Conservation (phyloP, 805 yeast genomes). For the Starmerella sirachaensis region DNA sequence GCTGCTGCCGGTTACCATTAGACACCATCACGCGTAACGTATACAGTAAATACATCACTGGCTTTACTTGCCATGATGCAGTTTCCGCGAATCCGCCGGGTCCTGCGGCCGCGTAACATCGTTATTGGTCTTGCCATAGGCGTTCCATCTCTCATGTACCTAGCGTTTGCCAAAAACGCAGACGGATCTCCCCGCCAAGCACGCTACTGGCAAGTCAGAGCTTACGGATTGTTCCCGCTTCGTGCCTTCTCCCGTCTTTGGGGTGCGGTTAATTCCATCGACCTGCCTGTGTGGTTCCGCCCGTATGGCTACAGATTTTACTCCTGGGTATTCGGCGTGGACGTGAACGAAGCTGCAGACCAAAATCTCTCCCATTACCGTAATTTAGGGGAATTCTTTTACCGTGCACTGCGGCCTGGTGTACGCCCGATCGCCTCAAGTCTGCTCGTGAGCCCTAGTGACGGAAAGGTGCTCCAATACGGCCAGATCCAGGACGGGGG, state of each 20-base stretch:
- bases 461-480: conserved; percentile 76
- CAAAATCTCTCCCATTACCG: conserved; percentile 61
- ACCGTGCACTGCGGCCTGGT: conserved; percentile 66
- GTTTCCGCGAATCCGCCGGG: too few relatives aligned
- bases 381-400: conserved; percentile 84
- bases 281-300: conserved; percentile 79
- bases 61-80: too few relatives aligned
- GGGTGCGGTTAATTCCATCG: conserved; percentile 81
- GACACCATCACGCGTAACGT: too few relatives aligned
- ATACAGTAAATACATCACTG: too few relatives aligned
- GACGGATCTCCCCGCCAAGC: conserved; percentile 34
- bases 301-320: conserved; percentile 70
- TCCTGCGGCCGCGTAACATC: conserved; percentile 10
- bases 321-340: conserved; percentile 71
- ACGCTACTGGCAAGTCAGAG: conserved; percentile 78
- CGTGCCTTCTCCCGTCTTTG: conserved; percentile 84
- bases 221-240: conserved; percentile 81
- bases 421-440: conserved; percentile 61
- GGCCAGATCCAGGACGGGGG: conserved; percentile 70
- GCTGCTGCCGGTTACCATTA: too few relatives aligned
- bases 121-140: conserved; percentile 9
- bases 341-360: conserved; percentile 78
- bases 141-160: conserved; percentile 4
- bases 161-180: conserved; percentile 12
- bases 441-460: conserved; percentile 78